Percentiles rank a stretch among this genome's conserved stretches.
Conservation (phyloP, 345 rosid species). For the Nephelium lappaceum region DNA sequence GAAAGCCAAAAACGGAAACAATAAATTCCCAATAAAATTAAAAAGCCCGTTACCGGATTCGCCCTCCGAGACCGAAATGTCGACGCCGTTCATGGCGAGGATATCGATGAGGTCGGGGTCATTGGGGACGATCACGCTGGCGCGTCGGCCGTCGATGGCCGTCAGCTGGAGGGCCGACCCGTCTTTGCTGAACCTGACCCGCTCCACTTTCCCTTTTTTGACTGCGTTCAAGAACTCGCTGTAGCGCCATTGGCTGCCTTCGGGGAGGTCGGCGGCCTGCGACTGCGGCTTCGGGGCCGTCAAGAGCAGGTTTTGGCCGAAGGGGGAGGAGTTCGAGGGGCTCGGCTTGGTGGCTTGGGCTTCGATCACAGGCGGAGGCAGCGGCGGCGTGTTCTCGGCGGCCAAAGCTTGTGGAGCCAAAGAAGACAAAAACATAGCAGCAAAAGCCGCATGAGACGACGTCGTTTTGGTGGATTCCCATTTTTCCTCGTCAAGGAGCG, state of each 20-base stretch:
- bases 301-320: constrained; percentile 47
- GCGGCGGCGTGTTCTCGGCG: constrained; percentile 37
- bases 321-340: constrained; percentile 46
- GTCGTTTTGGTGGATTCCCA: constrained; percentile 9
- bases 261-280: constrained; percentile 63
- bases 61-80: constrained; percentile 78
- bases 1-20: constrained; percentile 66
- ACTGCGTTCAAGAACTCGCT: constrained; percentile 80
- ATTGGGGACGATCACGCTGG: constrained; percentile 59
- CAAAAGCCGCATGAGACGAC: constrained; percentile 43
- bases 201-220: constrained; percentile 72
- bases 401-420: constrained; percentile 58
- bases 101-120: constrained; percentile 78
- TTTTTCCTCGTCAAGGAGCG: constrained; percentile 24
- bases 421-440: constrained; percentile 58
- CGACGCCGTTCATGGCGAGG: constrained; percentile 77
- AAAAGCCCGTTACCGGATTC: constrained; percentile 69
- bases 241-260: constrained; percentile 77
- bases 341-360: constrained; percentile 47
- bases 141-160: constrained; percentile 73
- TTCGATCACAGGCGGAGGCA: constrained; percentile 44
- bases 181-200: constrained; percentile 79
- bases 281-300: constrained; percentile 68
- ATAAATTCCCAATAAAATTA: constrained; percentile 57
- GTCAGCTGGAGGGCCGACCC: constrained; percentile 65